A percentile compares a stretch with the other conserved stretches of the same genome.
phyloP scores from a whole-genome alignment of 2,329 filamentous ascomycete genomes.

The Fulvia fulva region DNA sequence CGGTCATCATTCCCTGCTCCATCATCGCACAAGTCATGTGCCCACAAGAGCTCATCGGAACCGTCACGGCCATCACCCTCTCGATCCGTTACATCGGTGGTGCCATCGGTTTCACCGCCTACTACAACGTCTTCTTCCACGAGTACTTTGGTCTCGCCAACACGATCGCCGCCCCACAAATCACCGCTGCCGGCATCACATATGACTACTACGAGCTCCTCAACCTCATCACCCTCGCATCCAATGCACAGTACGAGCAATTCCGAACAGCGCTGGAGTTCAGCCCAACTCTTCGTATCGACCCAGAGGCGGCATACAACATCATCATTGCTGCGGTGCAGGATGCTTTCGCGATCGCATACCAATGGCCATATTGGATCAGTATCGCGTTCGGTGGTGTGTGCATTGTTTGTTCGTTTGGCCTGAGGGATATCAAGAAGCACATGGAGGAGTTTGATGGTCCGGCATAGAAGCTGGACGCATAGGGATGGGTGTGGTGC shows the following conservation, averaged over 20 bases:
- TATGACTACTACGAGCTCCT: slow-evolving; percentile 16
- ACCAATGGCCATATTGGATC: slow-evolving; percentile 32
- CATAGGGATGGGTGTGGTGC: background rate
- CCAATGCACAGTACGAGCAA: slow-evolving; percentile 19
- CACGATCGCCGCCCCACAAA: slow-evolving; percentile 14
- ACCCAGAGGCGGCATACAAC: slow-evolving; percentile 25
- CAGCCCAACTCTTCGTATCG: slow-evolving; percentile 11
- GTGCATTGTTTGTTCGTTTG: slow-evolving; percentile 27
- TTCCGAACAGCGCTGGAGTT: slow-evolving; percentile 15
- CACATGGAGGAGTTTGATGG: slow-evolving; percentile 24
- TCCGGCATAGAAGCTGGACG: background rate
- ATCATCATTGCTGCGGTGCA: slow-evolving; percentile 25
- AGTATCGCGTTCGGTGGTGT: slow-evolving; percentile 33
- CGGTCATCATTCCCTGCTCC: slow-evolving; percentile 63
- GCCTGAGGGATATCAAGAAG: slow-evolving; percentile 33
- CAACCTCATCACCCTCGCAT: slow-evolving; percentile 20
- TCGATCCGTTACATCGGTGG: slow-evolving; percentile 65
- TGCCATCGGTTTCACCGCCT: slow-evolving; percentile 48
- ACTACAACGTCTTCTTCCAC: slow-evolving; percentile 52
- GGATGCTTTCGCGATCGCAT: slow-evolving; percentile 27
- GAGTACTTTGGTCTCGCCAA: slow-evolving; percentile 30
- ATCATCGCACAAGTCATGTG: slow-evolving; percentile 66
- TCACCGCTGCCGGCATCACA: slow-evolving; percentile 17
- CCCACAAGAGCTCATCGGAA: slow-evolving; percentile 65
- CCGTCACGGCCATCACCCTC: slow-evolving; percentile 63